Conservation (phyloP, 371 early-diverging fungal species). For the Vairimorpha necatrix region DNA sequence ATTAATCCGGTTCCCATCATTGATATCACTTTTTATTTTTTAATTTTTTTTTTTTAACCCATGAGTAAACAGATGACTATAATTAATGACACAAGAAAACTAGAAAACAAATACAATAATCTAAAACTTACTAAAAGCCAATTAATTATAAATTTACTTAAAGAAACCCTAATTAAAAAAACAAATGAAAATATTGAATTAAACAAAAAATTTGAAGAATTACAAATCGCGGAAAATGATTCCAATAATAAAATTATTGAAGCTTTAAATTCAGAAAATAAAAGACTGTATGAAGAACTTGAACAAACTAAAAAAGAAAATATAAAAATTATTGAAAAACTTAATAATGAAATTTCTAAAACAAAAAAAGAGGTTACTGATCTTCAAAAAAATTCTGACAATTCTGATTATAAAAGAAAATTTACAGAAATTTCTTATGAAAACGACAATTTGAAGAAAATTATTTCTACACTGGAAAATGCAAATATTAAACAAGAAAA, state of each 20-base stretch:
- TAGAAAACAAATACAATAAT: background rate
- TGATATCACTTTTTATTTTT: too few relatives aligned
- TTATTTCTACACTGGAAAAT: slow-evolving; percentile 12
- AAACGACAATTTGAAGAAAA: slow-evolving; percentile 57
- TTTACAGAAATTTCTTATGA: background rate
- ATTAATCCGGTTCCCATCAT: too few relatives aligned
- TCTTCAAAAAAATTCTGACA: background rate
- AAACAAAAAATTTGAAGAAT: background rate
- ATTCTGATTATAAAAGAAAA: background rate
- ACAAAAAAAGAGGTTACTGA: slow-evolving; percentile 21
- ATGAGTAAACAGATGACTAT: background rate
- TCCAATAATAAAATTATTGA: slow-evolving; percentile 22
- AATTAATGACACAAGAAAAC: background rate
- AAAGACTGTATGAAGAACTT: background rate
- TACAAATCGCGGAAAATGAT: slow-evolving; percentile 17
- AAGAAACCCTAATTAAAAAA: slow-evolving; percentile 27
- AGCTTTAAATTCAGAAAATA: slow-evolving; percentile 43
- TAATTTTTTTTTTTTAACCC: background rate
- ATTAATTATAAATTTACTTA: background rate
- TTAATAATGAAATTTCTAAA: slow-evolving; percentile 1
- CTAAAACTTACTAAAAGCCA: slow-evolving; percentile 3
- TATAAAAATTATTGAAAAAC: background rate
- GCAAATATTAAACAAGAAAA: background rate
- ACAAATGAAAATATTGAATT: slow-evolving; percentile 19
- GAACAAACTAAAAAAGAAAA: slow-evolving; percentile 1